Evolutionary conservation across 1,284 basidiomycete genomes (phyloP).

Genomic region (Fomitopsis betulina): DNA sequence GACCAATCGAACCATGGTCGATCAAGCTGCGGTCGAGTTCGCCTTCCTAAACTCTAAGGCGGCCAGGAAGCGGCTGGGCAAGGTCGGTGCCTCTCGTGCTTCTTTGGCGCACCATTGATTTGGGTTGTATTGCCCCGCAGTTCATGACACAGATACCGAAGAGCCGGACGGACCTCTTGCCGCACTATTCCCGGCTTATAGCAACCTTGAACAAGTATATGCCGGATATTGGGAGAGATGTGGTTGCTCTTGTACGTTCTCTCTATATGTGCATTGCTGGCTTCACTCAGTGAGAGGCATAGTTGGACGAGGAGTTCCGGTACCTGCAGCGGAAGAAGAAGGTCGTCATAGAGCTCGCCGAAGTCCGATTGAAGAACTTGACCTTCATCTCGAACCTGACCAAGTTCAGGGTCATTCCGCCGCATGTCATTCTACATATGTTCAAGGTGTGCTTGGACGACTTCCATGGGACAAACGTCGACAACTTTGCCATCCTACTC

Average conservation of each 20-base stretch:
- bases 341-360: conserved; percentile 83
- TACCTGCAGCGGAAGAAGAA: conserved; percentile 96
- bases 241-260: conserved; percentile 63
- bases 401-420: conserved; percentile 92
- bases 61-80: conserved; percentile 84
- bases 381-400: conserved; percentile 89
- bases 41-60: conserved; percentile 96
- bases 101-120: not conserved
- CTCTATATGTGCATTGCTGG: not conserved
- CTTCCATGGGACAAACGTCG: conserved; percentile 89
- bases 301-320: conserved; percentile 96
- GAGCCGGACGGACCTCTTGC: conserved; percentile 86
- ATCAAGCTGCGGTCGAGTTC: conserved; percentile 94
- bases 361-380: conserved; percentile 87
- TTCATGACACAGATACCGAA: conserved; percentile 85
- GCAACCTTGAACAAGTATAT: conserved; percentile 90
- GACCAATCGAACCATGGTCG: conserved; percentile 88
- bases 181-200: conserved; percentile 89
- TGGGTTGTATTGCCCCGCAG: conserved; percentile 33
- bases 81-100: conserved; percentile 41
- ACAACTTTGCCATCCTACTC: conserved; percentile 87
- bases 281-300: not conserved
- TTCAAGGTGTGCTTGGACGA: conserved; percentile 98
- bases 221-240: conserved; percentile 85
- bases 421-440: conserved; percentile 90